A percentile compares a stretch with the other conserved stretches of the same genome.
Conservation (phyloP, 495 filamentous ascomycete species). For the Podospora conica region DNA sequence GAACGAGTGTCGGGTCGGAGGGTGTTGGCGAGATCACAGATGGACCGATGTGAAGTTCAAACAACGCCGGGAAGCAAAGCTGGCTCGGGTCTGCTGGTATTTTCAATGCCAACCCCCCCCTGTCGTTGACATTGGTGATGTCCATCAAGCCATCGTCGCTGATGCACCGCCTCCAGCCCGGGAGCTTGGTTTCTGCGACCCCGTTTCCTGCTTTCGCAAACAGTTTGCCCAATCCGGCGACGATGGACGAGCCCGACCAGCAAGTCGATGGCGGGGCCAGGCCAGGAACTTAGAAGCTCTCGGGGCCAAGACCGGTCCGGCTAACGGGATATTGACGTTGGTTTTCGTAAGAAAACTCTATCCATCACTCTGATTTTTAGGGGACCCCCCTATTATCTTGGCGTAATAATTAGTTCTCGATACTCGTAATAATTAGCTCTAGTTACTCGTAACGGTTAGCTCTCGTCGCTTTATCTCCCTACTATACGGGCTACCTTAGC, state of each 20-base stretch:
- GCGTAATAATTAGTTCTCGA: no score
- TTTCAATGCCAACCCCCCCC: neutral
- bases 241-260: neutral
- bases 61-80: neutral
- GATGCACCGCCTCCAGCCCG: neutral
- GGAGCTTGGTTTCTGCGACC: neutral
- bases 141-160: neutral
- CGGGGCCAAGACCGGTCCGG: neutral
- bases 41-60: neutral
- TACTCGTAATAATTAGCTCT: no score
- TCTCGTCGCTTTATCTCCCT: no score
- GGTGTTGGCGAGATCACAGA: neutral
- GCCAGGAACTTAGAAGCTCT: neutral
- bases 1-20: slow-evolving; percentile 1
- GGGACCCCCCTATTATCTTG: no score
- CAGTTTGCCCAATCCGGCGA: neutral
- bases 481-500: no score
- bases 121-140: neutral
- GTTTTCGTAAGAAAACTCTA: no score
- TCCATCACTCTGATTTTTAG: no score
- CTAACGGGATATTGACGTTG: neutral
- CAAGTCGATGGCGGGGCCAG: neutral
- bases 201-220: neutral
- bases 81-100: neutral
- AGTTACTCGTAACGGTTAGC: no score